Evolutionary conservation across 495 filamentous ascomycete species (phyloP).

Genomic region (Podospora appendiculata): DNA sequence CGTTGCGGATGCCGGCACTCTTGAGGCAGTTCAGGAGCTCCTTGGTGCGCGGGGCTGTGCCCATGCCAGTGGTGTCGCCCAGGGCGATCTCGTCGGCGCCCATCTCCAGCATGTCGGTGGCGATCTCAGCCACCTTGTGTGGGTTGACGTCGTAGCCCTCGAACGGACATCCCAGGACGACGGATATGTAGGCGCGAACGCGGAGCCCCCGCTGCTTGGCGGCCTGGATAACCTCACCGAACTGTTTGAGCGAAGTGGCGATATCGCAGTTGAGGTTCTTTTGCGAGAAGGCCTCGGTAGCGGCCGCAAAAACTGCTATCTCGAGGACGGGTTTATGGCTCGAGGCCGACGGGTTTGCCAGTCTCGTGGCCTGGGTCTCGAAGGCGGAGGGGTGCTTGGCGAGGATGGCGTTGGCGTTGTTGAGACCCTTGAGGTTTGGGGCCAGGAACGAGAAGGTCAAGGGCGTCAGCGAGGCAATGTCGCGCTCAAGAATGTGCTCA

Average conservation of each 20-base stretch:
- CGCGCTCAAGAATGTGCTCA: constrained; percentile 58
- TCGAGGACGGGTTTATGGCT: constrained; percentile 50
- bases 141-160: constrained; percentile 80
- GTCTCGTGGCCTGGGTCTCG: constrained; percentile 22
- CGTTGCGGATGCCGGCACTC: constrained; percentile 66
- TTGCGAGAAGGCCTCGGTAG: constrained; percentile 84
- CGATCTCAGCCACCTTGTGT: constrained; percentile 72
- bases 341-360: background rate
- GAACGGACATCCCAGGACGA: constrained; percentile 90
- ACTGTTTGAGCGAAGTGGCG: constrained; percentile 67
- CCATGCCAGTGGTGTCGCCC: constrained; percentile 95
- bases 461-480: constrained; percentile 55
- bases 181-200: constrained; percentile 90
- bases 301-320: constrained; percentile 85
- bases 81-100: constrained; percentile 91
- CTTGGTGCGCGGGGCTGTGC: constrained; percentile 73
- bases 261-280: constrained; percentile 90
- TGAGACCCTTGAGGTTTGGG: constrained; percentile 76
- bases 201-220: constrained; percentile 56
- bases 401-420: constrained; percentile 41
- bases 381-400: constrained; percentile 28
- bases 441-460: constrained; percentile 91
- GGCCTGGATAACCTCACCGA: constrained; percentile 63
- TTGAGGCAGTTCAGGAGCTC: constrained; percentile 62
- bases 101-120: constrained; percentile 80